phyloP scores from a whole-genome alignment of 495 filamentous ascomycete genomes.

The Tuber magnatum region DNA sequence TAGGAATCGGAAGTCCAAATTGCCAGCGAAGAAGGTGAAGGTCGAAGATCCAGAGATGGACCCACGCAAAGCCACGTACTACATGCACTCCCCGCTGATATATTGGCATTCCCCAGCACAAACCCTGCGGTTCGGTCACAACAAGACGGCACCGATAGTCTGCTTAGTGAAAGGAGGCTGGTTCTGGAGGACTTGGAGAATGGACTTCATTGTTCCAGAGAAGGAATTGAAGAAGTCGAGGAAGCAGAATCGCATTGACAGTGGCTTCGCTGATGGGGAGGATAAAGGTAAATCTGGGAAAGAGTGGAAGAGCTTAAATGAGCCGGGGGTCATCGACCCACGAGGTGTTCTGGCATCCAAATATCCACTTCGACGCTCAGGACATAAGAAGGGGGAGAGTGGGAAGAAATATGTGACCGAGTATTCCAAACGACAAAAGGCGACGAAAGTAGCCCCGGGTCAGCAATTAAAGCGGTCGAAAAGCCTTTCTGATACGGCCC shows the following conservation, averaged over 20 bases:
- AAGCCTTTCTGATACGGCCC: constrained; percentile 15
- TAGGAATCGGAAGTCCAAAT: background rate
- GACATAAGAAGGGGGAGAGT: constrained; percentile 17
- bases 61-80: constrained; percentile 30
- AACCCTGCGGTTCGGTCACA: constrained; percentile 26
- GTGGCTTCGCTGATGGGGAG: constrained; percentile 23
- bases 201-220: constrained; percentile 30
- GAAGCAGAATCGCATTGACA: constrained; percentile 20
- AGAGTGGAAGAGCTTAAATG: constrained; percentile 30
- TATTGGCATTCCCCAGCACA: constrained; percentile 25
- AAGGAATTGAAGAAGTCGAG: constrained; percentile 6
- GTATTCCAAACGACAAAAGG: constrained; percentile 10
- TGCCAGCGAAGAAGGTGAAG: constrained; percentile 15
- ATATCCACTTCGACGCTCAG: constrained; percentile 22
- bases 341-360: constrained; percentile 30
- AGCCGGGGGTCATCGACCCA: constrained; percentile 33
- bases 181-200: constrained; percentile 35
- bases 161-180: constrained; percentile 27
- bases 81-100: constrained; percentile 23
- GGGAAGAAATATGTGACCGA: constrained; percentile 28
- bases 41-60: constrained; percentile 28
- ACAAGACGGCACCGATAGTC: constrained; percentile 26
- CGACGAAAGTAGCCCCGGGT: constrained; percentile 4
- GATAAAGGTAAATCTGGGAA: background rate
- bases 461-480: constrained; percentile 10